Base-by-base conservation (phyloP, 768 basidiomycete genomes). In the Suillus decipiens region DNA sequence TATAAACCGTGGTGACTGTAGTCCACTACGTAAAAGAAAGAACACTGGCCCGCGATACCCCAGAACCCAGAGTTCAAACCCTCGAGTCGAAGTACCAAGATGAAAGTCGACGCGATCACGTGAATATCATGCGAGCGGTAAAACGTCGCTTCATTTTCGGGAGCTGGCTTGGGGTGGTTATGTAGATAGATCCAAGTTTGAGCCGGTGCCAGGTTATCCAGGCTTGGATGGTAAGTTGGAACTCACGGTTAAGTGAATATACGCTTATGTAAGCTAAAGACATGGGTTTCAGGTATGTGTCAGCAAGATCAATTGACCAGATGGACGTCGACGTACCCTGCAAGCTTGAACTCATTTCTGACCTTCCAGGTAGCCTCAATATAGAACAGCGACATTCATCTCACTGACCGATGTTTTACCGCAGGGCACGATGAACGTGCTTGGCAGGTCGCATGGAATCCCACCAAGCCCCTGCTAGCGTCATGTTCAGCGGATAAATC, bases 401-500 rank as follows among this genome's bases (percentile, higher is more conserved):
- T 15, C 6, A 34, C 36, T 39, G 19, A 60, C 17, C 28, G 2
- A 45, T 11, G 7, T 22, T 55, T 53, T 42, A 53, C 36, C 53
- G 31, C 72, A 82, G 92, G 89, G 9, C 95, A 97, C 74, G 82
- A 87, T 36, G 93, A 95, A 66, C 85, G 92, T 60, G 92, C 88
- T 8, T 99, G 96, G 96, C 80, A 88, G 60, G 81, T 92, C 34
- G 86, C 92, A 6, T 99, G 95, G 93, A 96, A 96, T 73, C 92
- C 94, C 0, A 76, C 80, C 3, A 86, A 89, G 61, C 86, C 92
- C 0, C 71, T 96, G 22, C 79, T 99, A 15, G 95, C 96, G 0
- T 95, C 95, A 6, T 99, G 96, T 73, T 98, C 96, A 5, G 87
- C 92, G 7, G 97, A 99, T 77, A 97, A 94, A 76, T 86, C 93